These are phyloP conservation scores for Aristolochia contorta DNA, from an alignment of 164 flowering plant genomes.

Conservation along the genomic window DNA sequence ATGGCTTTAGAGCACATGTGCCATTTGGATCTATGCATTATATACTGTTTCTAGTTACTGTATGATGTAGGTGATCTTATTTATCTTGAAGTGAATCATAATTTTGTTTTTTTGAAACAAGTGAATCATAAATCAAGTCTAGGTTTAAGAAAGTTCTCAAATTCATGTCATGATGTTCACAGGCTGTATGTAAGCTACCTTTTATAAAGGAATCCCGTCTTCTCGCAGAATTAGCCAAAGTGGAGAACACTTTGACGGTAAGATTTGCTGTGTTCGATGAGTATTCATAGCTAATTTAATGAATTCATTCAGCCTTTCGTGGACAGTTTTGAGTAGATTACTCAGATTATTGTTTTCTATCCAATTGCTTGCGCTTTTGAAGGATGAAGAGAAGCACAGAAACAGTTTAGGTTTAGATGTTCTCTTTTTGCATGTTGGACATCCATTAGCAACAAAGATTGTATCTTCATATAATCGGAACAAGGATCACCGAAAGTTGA, in stretches of 20 bases:
- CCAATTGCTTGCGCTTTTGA: conserved; percentile 2
- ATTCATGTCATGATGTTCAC: too few species aligned
- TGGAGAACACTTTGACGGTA: conserved; percentile 44
- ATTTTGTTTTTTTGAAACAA: too few species aligned
- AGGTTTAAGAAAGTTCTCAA: too few species aligned
- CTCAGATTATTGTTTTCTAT: not conserved
- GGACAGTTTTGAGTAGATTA: conserved; percentile 2
- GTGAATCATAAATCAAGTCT: too few species aligned
- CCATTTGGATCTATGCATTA: too few species aligned
- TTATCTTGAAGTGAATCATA: too few species aligned
- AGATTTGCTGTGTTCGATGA: not conserved
- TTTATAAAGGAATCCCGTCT: conserved; percentile 51
- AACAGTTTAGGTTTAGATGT: conserved; percentile 30
- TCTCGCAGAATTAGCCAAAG: conserved; percentile 36
- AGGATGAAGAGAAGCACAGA: conserved; percentile 45
- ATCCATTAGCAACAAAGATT: conserved; percentile 28
- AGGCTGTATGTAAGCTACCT: conserved; percentile 45
- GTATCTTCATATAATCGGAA: conserved; percentile 17
- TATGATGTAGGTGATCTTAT: not conserved
- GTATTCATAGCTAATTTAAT: not conserved
- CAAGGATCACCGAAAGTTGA: conserved; percentile 23
- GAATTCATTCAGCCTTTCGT: not conserved
- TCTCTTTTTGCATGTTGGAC: conserved; percentile 27
- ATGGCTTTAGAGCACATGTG: too few species aligned
- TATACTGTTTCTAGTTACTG: too few species aligned